Evolutionary conservation across 2,329 filamentous ascomycete genomes (phyloP).

Genomic region (Drechslerella coelobrocha): DNA sequence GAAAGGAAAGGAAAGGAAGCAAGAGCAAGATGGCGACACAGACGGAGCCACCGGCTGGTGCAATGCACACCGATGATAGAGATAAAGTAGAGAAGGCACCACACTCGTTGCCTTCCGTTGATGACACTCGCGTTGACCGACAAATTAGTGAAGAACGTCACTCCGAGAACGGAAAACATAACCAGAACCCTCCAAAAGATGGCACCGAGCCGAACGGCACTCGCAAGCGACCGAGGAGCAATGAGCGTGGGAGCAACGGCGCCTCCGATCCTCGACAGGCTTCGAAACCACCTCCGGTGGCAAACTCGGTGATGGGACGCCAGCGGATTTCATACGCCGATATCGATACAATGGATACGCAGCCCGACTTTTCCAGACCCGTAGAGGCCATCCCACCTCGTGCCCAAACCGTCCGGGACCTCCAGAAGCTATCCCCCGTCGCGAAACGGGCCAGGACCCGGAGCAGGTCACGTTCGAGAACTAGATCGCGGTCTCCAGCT

Average conservation of each 20-base stretch:
- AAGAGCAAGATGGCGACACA: constrained; percentile 42
- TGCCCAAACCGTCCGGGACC: constrained; percentile 15
- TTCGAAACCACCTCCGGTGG: constrained; percentile 46
- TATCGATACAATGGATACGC: constrained; percentile 54
- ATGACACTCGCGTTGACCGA: constrained; percentile 56
- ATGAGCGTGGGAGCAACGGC: constrained; percentile 3
- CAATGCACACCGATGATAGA: constrained; percentile 38
- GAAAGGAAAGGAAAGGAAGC: too few relatives aligned
- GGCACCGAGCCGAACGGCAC: constrained; percentile 32
- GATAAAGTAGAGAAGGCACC: constrained; percentile 56
- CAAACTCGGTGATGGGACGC: constrained; percentile 46
- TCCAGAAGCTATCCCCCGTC: constrained; percentile 35
- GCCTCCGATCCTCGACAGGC: constrained; percentile 51
- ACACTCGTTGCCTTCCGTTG: constrained; percentile 56
- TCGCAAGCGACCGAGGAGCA: constrained; percentile 37
- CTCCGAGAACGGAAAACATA: constrained; percentile 18
- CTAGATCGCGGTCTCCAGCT: constrained; percentile 43
- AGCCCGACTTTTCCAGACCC: constrained; percentile 49
- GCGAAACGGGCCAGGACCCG: constrained; percentile 54
- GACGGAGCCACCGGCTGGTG: constrained; percentile 33
- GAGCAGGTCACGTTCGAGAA: constrained; percentile 52
- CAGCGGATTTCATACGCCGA: constrained; percentile 55
- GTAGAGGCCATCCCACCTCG: constrained; percentile 20
- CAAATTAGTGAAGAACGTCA: constrained; percentile 53
- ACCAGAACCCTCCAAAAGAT: constrained; percentile 13